Conservation (phyloP, 306 rosid species). For the Purshia tridentata region DNA sequence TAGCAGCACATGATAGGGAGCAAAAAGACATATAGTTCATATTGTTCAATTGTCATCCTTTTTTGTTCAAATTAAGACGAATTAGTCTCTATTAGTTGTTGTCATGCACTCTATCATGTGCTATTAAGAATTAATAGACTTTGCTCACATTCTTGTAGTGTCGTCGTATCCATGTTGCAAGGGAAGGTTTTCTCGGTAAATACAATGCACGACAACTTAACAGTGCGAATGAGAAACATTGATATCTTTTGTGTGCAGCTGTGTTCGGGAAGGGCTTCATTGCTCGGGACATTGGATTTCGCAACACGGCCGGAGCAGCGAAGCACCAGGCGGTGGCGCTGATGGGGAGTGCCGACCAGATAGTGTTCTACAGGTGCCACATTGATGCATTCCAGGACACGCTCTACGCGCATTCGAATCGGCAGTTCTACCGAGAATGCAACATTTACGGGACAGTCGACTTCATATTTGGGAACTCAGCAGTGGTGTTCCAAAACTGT, state of each 20-base stretch:
- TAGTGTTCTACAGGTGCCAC: slow-evolving; percentile 57
- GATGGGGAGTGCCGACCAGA: slow-evolving; percentile 56
- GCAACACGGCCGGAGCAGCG: slow-evolving; percentile 62
- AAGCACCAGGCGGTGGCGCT: slow-evolving; percentile 87
- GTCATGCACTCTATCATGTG: too few relatives aligned
- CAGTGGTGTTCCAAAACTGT: slow-evolving; percentile 58
- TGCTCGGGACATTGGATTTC: slow-evolving; percentile 63
- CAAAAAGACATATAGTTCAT: too few relatives aligned
- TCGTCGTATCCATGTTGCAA: too few relatives aligned
- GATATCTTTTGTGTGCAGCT: slow-evolving; percentile 34
- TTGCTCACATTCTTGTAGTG: too few relatives aligned
- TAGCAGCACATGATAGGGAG: too few relatives aligned
- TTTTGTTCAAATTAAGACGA: too few relatives aligned
- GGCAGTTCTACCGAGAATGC: slow-evolving; percentile 75
- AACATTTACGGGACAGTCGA: slow-evolving; percentile 67
- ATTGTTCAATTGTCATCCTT: too few relatives aligned
- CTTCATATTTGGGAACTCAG: slow-evolving; percentile 80
- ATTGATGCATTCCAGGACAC: slow-evolving; percentile 71
- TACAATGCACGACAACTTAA: too few relatives aligned
- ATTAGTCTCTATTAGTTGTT: too few relatives aligned
- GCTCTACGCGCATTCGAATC: slow-evolving; percentile 54
- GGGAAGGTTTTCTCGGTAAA: too few relatives aligned
- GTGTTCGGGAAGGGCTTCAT: slow-evolving; percentile 63
- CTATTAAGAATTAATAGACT: too few relatives aligned
- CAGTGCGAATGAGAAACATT: not conserved